Conservation (phyloP, 1,284 basidiomycete species). For the Bjerkandera adusta region DNA sequence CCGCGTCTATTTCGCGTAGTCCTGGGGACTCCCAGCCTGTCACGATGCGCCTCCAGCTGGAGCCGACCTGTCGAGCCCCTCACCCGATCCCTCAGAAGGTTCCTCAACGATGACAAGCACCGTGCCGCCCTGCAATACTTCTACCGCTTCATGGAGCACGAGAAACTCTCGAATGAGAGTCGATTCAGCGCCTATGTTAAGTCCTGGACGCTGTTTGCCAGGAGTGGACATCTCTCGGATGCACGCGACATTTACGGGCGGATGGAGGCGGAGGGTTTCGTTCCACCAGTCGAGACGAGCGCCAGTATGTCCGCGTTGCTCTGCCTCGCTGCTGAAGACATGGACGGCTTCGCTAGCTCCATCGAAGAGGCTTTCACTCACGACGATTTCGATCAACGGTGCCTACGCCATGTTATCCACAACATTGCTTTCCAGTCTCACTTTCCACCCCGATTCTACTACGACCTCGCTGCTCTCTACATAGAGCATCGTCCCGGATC, state of each 20-base stretch:
- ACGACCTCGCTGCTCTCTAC: constrained; percentile 2
- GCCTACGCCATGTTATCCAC: neutral
- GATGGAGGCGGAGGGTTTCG: constrained; percentile 40
- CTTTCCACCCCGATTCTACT: neutral
- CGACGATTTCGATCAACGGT: neutral
- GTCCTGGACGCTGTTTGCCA: neutral
- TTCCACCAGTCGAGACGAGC: constrained; percentile 35
- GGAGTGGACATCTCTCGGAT: constrained; percentile 25
- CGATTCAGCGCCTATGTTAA: neutral
- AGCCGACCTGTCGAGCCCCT: neutral
- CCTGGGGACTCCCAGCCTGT: neutral
- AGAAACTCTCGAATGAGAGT: neutral
- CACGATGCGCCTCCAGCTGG: neutral
- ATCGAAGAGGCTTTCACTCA: neutral
- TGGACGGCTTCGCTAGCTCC: constrained; percentile 21
- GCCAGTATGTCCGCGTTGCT: constrained; percentile 39
- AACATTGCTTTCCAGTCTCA: neutral
- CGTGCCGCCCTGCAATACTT: neutral
- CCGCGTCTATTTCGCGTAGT: neutral
- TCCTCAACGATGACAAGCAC: neutral
- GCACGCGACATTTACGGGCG: constrained; percentile 39
- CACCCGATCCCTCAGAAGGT: neutral
- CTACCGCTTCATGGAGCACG: neutral
- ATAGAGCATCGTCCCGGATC: constrained; percentile 23
- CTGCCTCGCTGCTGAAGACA: constrained; percentile 16